Base-by-base conservation (phyloP, 306 rosid genomes). In the Coriaria nepalensis region DNA sequence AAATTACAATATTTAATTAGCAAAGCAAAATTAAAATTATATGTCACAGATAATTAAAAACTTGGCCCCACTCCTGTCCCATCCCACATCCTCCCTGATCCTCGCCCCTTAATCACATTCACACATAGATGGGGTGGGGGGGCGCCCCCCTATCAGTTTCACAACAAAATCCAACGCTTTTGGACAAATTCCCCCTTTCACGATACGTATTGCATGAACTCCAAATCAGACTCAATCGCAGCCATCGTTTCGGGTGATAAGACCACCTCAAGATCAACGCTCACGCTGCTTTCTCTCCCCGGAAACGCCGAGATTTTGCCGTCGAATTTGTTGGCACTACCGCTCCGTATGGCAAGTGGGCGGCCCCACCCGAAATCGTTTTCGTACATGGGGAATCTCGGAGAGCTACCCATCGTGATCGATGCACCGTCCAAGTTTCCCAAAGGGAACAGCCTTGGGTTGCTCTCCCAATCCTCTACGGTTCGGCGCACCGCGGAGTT, bases 341-440 rank as follows among this genome's bases (percentile, higher is more conserved):
- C 83, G 33, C 83, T 77, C 35, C 80, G n/a, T 35, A 77, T 79
- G 1, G 77, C 80, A 53, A 77, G 6, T 0, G 83, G 83, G 7
- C 66, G 53, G 5, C 83, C 83, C 80, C 83, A 77, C 32, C 59
- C 59, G 39, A 54, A 54, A 34, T 54, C 48, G 13, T 41, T 54
- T 8, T 54, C 59, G 59, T 73, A 77, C 83, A 77, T 73, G 0
- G 80, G 80, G 8, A 77, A 77, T 51, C 83, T 59, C 4, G 79
- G 77, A 0, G 83, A 77, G 56, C 80, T 73, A 4, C 83, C 83
- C 77, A 77, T 77, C 2, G 83, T 77, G 11, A 77, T 58, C 2
- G 80, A 45, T 1, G 77, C 69, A 6, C 83, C 80, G 46, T 73
- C 83, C 0, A 68, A 47, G 47, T 77, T 77, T 32, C 83, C 83